Evolutionary conservation across 1,284 basidiomycete species (phyloP), one percentile per base, ranked within the genome.

Genomic region (Rhodotorula sp.): DNA sequence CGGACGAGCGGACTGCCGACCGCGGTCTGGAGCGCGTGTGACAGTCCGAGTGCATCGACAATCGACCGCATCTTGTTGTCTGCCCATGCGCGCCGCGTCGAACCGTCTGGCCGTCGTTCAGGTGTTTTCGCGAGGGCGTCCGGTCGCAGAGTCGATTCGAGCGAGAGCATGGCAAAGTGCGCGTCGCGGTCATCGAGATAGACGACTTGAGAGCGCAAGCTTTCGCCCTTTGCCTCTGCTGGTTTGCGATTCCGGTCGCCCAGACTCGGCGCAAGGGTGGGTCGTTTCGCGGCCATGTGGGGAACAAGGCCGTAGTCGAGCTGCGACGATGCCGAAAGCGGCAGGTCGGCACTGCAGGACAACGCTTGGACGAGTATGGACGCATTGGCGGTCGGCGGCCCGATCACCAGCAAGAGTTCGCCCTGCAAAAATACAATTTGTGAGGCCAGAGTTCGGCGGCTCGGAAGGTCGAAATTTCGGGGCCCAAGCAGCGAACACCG

Each of bases 161-260:
- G 86, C 28, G 86, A 87, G 55, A 88, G 81, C 54, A 86, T 85
- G n/a, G 87, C 84, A 38, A 86, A 83, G 79, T 88, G 87, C 57
- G 85, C 83, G 65, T 92, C 92, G 31, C 78, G 67, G 60, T 77
- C 77, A 67, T 77, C 75, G 58, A 76, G 70, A 62, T 72, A 78
- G 45, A 77, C 67, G 18, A 92, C 89, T 81, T 95, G 91, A 50
- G 92, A 93, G 71, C 87, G 89, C 71, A 82, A 82, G 60, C 54
- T 55, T 21, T 26, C 54, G 21, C n/a, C n/a, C 18, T 26, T 26
- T n/a, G 54, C n/a, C 16, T 26, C 15, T 12, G 18, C 54, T 14
- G 16, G 14, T n/a, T 62, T 69, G 45, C 65, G 45, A 14, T 34
- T n/a, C 2, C 26, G 10, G 14, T 19, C 84, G 83, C 61, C 23